Conservation (phyloP, 495 filamentous ascomycete species). For the Aspergillus mulundensis region DNA sequence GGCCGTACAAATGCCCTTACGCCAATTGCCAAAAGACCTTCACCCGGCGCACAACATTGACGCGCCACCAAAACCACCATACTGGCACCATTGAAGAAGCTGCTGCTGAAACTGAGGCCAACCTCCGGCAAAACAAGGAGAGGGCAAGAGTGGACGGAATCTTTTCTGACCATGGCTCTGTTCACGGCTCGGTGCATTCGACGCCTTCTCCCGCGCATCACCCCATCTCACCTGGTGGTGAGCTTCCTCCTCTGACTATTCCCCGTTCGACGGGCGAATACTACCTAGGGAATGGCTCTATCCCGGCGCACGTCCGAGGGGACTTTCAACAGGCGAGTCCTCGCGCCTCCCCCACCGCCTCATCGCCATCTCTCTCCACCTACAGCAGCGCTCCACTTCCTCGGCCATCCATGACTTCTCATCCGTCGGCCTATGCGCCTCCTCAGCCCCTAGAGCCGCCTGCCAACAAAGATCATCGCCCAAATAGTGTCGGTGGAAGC, state of each 20-base stretch:
- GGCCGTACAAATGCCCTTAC: conserved; percentile 96
- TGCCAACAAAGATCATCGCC: conserved; percentile 66
- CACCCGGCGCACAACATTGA: conserved; percentile 89
- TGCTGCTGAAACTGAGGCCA: conserved; percentile 80
- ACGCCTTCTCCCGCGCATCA: conserved; percentile 83
- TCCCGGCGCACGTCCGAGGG: conserved; percentile 79
- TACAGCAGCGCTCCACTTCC: conserved; percentile 52
- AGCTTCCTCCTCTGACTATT: conserved; percentile 71
- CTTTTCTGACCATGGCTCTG: conserved; percentile 74
- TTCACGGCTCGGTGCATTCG: conserved; percentile 73
- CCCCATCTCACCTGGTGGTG: conserved; percentile 70
- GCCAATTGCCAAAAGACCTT: conserved; percentile 99
- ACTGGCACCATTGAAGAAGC: conserved; percentile 94
- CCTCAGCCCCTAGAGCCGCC: conserved; percentile 88
- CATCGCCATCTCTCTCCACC: conserved; percentile 56
- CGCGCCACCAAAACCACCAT: conserved; percentile 93
- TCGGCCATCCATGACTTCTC: conserved; percentile 70
- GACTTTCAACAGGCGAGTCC: conserved; percentile 74
- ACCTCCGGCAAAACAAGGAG: conserved; percentile 57
- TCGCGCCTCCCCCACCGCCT: conserved; percentile 60
- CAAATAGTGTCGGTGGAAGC: conserved; percentile 63
- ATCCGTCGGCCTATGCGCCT: conserved; percentile 74
- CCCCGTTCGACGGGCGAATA: conserved; percentile 63
- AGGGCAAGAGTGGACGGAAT: conserved; percentile 62
- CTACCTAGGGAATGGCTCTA: conserved; percentile 62